Evolutionary conservation across 352 stramenopile genomes (phyloP), one percentile per base, ranked within the genome.

Genomic region (Saprolegnia diclina): DNA sequence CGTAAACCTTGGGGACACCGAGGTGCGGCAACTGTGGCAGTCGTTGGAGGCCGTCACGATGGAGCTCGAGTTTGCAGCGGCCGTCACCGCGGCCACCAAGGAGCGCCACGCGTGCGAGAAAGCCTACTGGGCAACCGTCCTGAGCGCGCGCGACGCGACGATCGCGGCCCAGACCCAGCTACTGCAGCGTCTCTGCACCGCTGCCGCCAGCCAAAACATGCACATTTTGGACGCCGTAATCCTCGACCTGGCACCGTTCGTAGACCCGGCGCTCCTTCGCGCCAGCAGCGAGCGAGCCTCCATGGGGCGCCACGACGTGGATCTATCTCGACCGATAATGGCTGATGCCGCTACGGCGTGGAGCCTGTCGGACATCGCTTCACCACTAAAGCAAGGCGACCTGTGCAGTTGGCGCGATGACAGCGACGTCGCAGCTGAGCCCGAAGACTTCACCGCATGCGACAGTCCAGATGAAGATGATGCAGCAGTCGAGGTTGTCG

Each of bases 21-120:
- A 69, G 21, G 29, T 62, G 5, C 5, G 11, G 21, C 63, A 52
- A 24, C 46, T 69, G 22, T 69, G 45, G 45, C 24, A 69, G 19
- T 61, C n/a, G 10, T 24, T 62, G 3, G 53, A 69, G 14, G 16
- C 48, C 29, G 44, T 69, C 29, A 24, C 63, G 26, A 29, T 18
- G 18, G 42, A 69, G 24, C 42, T 69, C 22, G 40, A 57, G 24
- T 35, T 59, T 11, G 52, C 52, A 3, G 52, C 52, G 11, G 16
- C 24, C 24, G n/a, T 59, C 13, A 9, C 16, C 13, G 24, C 35
- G 1, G 52, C 52, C 13, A 26, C 35, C 35, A 59, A 59, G 13
- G 24, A 59, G 11, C 52, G 52, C 13, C 52, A 11, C 35, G 16
- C 2, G 35, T 26, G 52, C 52, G 24, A 59, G 19, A 42, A 21